Base-by-base conservation (phyloP, 2,329 filamentous ascomycete genomes). In the Aulographum hederae region DNA sequence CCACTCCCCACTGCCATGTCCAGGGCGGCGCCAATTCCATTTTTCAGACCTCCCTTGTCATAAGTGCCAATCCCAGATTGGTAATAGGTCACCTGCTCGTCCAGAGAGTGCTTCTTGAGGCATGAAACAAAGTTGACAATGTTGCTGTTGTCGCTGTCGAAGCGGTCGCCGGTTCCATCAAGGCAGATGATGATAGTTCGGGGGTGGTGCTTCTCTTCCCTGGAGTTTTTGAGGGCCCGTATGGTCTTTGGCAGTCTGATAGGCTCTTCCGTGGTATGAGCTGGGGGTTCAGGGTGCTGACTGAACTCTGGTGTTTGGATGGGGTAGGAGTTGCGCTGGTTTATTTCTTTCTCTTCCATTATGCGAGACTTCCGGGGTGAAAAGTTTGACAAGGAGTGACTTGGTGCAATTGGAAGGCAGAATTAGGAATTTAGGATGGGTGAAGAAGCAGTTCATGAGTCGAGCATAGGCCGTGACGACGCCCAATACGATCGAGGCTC, bases 111-210 rank as follows among this genome's bases (percentile, higher is more conserved):
- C 38, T 60, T 60, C 43, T 58, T 58, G 26, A 60, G 41, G 36
- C 53, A 57, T 15, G 48, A 48, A 14, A 59, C 52, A 15, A 60
- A 50, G 31, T 58, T 51, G 12, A 59, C 54, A 6, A 60, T 54
- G 39, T 58, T 59, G 43, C 52, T 57, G 37, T 61, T 59, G 37
- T 60, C 57, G 23, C 37, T 36, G 33, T 56, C 52, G 40, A 59
- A 60, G 36, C 55, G 48, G 34, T 60, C 56, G 18, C 57, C 56
- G 3, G 57, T 61, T 12, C 57, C 57, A 42, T 61, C 57, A 1
- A 60, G 48, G 37, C 50, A 56, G 23, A 60, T 46, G 27, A 60
- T 46, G 25, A 59, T 42, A 16, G 48, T 53, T 2, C 48, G 43
- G 4, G 44, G 46, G 28, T 40, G 33, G 6, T 33, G 23, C 8